These are phyloP conservation scores for Mortierella sp. DNA, from an alignment of 371 early-diverging fungal species.

Conservation along the genomic window DNA sequence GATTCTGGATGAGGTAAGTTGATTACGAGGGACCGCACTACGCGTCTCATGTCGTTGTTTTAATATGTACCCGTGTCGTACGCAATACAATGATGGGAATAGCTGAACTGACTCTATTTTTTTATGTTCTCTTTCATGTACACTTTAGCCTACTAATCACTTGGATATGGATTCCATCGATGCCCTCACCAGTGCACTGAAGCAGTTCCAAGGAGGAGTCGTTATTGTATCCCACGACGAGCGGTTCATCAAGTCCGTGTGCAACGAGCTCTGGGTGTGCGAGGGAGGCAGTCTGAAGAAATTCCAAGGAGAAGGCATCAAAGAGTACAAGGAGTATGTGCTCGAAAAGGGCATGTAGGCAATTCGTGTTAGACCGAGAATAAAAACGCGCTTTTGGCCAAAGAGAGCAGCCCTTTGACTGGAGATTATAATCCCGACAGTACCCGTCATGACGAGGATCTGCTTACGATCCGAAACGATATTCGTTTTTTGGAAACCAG, in stretches of 20 bases:
- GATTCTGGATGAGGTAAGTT: constrained; percentile 92
- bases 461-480: too few relatives aligned
- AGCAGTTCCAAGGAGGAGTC: constrained; percentile 95
- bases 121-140: background rate
- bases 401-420: too few relatives aligned
- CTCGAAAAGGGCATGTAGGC: constrained; percentile 38
- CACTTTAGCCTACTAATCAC: constrained; percentile 84
- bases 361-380: too few relatives aligned
- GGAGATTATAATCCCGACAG: too few relatives aligned
- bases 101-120: background rate
- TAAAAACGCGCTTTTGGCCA: too few relatives aligned
- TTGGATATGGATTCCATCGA: constrained; percentile 97
- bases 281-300: constrained; percentile 83
- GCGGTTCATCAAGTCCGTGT: constrained; percentile 94
- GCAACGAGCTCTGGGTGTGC: constrained; percentile 96
- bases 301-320: constrained; percentile 83
- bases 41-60: background rate
- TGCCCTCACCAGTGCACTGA: constrained; percentile 95
- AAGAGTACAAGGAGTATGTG: constrained; percentile 84
- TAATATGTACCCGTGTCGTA: background rate
- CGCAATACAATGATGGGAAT: too few relatives aligned
- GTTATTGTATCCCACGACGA: constrained; percentile 99
- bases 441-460: too few relatives aligned
- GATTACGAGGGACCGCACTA: background rate
- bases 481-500: too few relatives aligned